Evolutionary conservation across 371 early-diverging fungal genomes (phyloP).

Genomic region (Mortierella sp.): DNA sequence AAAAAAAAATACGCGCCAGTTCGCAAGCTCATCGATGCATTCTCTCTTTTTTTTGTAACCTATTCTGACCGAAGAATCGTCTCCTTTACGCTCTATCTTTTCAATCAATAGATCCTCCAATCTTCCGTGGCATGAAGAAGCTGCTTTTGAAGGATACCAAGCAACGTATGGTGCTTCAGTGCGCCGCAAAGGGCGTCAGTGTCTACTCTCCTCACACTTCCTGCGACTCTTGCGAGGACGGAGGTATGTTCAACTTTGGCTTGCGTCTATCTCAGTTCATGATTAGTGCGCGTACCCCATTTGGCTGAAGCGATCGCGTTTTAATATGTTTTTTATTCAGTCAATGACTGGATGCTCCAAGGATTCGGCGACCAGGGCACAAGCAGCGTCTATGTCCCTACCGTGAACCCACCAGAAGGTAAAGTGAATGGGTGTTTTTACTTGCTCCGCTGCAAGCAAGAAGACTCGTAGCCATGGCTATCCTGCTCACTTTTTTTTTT

Average conservation of each 20-base stretch:
- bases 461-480: not conserved
- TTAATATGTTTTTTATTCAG: constrained; percentile 40
- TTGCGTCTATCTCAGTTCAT: not conserved
- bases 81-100: not conserved
- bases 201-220: constrained; percentile 98
- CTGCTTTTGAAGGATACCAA: constrained; percentile 81
- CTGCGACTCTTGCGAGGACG: constrained; percentile 86
- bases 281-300: not conserved
- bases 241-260: constrained; percentile 65
- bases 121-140: constrained; percentile 91
- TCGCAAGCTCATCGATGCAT: not conserved
- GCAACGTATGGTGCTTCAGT: constrained; percentile 86
- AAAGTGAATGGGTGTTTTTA: not conserved
- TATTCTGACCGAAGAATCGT: not conserved
- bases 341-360: constrained; percentile 89
- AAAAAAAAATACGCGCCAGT: not conserved
- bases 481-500: not conserved
- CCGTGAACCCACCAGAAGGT: constrained; percentile 70
- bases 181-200: constrained; percentile 89
- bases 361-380: constrained; percentile 70
- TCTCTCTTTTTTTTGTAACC: not conserved
- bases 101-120: constrained; percentile 80
- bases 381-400: constrained; percentile 66
- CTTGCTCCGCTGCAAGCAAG: not conserved
- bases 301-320: not conserved